Evolutionary conservation across 2,329 filamentous ascomycete species (phyloP).

Genomic region (Shiraia bambusicola): DNA sequence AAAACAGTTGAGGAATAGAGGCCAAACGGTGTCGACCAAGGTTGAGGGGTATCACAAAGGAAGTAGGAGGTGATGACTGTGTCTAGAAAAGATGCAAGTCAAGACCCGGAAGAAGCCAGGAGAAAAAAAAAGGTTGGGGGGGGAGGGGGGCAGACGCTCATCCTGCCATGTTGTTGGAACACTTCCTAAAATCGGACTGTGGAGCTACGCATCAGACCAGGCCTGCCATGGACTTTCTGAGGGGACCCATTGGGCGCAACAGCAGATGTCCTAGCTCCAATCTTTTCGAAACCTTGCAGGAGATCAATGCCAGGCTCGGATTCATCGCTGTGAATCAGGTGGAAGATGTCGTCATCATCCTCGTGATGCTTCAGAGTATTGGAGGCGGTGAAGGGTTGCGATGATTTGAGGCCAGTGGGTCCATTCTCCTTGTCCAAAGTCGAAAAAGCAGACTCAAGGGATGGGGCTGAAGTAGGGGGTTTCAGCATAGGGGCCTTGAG

Average conservation of each 20-base stretch:
- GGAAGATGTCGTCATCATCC: conserved; percentile 59
- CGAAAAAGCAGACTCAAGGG: conserved; percentile 21
- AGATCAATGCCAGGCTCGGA: conserved; percentile 67
- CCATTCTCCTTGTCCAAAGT: conserved; percentile 25
- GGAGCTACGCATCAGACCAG: conserved; percentile 33
- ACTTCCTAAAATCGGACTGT: conserved; percentile 36
- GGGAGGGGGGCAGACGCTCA: conserved; percentile 5
- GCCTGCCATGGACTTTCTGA: conserved; percentile 31
- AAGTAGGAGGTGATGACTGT: conserved; percentile 11
- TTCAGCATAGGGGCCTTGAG: conserved; percentile 34
- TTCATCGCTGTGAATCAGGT: conserved; percentile 61
- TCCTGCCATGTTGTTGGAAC: not conserved
- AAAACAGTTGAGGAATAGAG: conserved; percentile 14
- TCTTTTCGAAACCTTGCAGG: conserved; percentile 73
- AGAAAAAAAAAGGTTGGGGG: not conserved
- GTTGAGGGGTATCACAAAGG: conserved; percentile 21
- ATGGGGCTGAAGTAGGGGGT: conserved; percentile 28
- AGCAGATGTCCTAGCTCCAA: conserved; percentile 52
- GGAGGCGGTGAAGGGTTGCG: conserved; percentile 34
- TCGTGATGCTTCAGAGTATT: conserved; percentile 20
- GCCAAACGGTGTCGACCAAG: conserved; percentile 9
- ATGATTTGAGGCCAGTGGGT: conserved; percentile 25
- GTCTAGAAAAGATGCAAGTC: conserved; percentile 9
- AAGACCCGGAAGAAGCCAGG: conserved; percentile 4
- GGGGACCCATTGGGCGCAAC: conserved; percentile 41